Conservation (phyloP, 1,284 basidiomycete species). For the Singerocomus inundabilis region DNA sequence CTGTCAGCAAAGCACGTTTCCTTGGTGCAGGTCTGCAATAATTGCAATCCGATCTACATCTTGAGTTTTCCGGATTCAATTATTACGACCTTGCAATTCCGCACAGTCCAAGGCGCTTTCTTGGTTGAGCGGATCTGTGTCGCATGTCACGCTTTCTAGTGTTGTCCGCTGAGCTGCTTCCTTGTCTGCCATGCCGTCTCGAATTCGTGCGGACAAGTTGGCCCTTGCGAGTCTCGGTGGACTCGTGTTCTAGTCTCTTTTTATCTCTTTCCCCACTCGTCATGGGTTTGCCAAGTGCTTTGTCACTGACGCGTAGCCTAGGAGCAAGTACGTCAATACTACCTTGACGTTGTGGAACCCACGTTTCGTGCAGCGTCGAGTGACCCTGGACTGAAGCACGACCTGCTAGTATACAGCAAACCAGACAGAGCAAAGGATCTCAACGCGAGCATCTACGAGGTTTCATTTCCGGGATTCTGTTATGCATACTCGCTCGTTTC, state of each 20-base stretch:
- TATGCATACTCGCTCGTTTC: conserved; percentile 80
- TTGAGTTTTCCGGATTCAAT: conserved; percentile 7
- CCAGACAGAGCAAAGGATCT: neutral
- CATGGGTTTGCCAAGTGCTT: conserved; percentile 6
- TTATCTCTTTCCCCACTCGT: conserved; percentile 10
- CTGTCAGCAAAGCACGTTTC: conserved; percentile 12
- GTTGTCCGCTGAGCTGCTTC: neutral
- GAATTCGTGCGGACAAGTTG: conserved; percentile 6
- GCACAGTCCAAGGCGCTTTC: conserved; percentile 3
- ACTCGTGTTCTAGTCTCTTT: conserved; percentile 19
- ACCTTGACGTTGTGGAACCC: conserved; percentile 40
- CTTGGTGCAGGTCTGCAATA: conserved; percentile 20
- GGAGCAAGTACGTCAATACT: conserved; percentile 52
- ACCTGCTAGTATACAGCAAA: neutral
- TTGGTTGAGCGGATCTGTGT: conserved; percentile 3
- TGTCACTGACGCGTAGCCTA: conserved; percentile 26
- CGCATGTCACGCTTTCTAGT: neutral
- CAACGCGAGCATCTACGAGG: conserved; percentile 1
- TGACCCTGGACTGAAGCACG: conserved; percentile 7
- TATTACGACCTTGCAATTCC: conserved; percentile 7
- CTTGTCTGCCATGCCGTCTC: conserved; percentile 3
- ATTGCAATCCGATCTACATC: conserved; percentile 10
- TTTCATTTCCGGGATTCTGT: conserved; percentile 54
- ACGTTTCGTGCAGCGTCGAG: conserved; percentile 34
- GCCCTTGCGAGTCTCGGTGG: conserved; percentile 9